Percentiles rank a stretch among this genome's conserved stretches.
These are phyloP conservation scores for Vaccinium macrocarpon DNA, from an alignment of 148 eudicot species.

Conservation along the genomic window DNA sequence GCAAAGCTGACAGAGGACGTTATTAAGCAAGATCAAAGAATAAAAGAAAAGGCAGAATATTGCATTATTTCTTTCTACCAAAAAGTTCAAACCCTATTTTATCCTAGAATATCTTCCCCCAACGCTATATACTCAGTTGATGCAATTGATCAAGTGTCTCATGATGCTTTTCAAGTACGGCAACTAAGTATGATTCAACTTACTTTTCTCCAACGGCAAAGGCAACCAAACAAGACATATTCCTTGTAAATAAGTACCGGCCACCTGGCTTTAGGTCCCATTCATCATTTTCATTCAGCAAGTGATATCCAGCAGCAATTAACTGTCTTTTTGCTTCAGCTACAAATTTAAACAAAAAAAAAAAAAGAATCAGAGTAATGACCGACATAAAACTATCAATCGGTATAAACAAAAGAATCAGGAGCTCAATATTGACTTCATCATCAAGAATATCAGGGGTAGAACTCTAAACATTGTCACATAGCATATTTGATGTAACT, in stretches of 20 bases:
- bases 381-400: neutral
- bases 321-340: slow-evolving; percentile 94
- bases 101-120: neutral
- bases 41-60: neutral
- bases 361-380: slow-evolving; percentile 9
- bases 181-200: slow-evolving; percentile 28
- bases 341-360: slow-evolving; percentile 18
- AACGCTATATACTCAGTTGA: neutral
- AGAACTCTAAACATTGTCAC: neutral
- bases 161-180: neutral
- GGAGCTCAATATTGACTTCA: neutral
- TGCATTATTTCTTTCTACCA: neutral
- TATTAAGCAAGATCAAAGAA: slow-evolving; percentile 9
- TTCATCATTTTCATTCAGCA: slow-evolving; percentile 79
- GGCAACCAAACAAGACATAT: slow-evolving; percentile 97
- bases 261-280: slow-evolving; percentile 98
- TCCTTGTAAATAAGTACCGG: slow-evolving; percentile 88
- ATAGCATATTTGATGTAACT: neutral
- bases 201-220: slow-evolving; percentile 92
- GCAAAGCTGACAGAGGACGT: slow-evolving; percentile 39
- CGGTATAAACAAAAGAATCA: neutral
- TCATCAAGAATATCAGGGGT: neutral
- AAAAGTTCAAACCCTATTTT: neutral
- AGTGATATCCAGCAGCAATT: slow-evolving; percentile 81
- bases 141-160: neutral